phyloP scores from a whole-genome alignment of 331 rosid species.

The Phaseolus coccineus region DNA sequence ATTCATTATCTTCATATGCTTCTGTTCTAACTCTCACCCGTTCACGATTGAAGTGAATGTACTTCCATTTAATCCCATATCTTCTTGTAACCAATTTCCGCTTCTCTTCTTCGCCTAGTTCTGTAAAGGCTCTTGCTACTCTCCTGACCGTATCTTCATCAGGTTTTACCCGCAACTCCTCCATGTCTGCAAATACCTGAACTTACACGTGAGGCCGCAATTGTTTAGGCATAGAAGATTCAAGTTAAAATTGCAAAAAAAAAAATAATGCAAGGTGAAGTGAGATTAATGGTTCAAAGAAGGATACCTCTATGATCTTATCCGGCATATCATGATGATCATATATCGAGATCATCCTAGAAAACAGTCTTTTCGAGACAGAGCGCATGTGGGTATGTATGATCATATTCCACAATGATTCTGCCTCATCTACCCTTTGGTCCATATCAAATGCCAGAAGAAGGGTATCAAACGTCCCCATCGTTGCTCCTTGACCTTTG shows the following conservation, averaged over 20 bases:
- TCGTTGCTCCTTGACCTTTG: slow-evolving; percentile 94
- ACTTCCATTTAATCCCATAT: slow-evolving; percentile 84
- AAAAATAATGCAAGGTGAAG: slow-evolving; percentile 23
- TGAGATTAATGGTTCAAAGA: slow-evolving; percentile 33
- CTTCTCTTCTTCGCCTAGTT: slow-evolving; percentile 76
- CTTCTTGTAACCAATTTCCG: slow-evolving; percentile 60
- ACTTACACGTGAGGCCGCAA: slow-evolving; percentile 29
- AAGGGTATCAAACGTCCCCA: slow-evolving; percentile 93
- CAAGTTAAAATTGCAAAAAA: not conserved
- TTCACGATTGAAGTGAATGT: slow-evolving; percentile 82
- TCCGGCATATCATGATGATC: slow-evolving; percentile 73
- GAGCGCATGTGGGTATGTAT: slow-evolving; percentile 74
- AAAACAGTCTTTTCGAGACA: slow-evolving; percentile 79
- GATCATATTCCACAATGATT: slow-evolving; percentile 98
- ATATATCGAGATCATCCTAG: slow-evolving; percentile 85
- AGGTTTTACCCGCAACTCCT: slow-evolving; percentile 78
- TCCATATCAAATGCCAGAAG: slow-evolving; percentile 91
- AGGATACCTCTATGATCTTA: slow-evolving; percentile 71
- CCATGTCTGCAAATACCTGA: slow-evolving; percentile 93
- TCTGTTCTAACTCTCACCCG: slow-evolving; percentile 74
- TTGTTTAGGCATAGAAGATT: slow-evolving; percentile 14
- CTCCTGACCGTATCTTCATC: slow-evolving; percentile 86
- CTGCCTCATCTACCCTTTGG: slow-evolving; percentile 88
- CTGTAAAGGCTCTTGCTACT: slow-evolving; percentile 67
- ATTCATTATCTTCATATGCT: slow-evolving; percentile 48